Conservation (phyloP, 495 filamentous ascomycete genomes). For the Aspergillus incahuasiensis region DNA sequence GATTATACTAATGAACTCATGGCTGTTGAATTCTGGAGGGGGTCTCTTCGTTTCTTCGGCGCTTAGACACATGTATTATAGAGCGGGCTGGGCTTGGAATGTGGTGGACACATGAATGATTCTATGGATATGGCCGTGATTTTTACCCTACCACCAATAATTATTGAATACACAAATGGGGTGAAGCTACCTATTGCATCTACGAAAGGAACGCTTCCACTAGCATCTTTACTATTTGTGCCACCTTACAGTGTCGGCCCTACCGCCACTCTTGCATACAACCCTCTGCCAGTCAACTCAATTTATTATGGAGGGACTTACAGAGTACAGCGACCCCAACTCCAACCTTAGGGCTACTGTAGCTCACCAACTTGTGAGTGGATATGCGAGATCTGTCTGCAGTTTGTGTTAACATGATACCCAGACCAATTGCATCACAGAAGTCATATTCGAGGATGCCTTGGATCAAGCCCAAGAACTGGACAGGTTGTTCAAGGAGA, state of each 20-base stretch:
- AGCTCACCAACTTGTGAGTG: conserved; percentile 48
- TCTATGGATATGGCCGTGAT: neutral
- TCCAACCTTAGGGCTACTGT: conserved; percentile 40
- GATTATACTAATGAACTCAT: conserved; percentile 4
- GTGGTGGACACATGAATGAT: neutral
- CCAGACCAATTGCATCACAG: conserved; percentile 57
- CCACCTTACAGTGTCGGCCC: too few relatives aligned
- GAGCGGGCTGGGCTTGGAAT: neutral
- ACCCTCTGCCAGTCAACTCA: too few relatives aligned
- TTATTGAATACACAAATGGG: neutral
- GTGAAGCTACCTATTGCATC: too few relatives aligned
- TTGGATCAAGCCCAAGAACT: conserved; percentile 52
- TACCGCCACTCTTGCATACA: conserved; percentile 9
- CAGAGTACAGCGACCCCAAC: neutral
- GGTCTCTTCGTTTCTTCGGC: neutral
- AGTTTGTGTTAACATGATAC: neutral
- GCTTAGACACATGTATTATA: conserved; percentile 8
- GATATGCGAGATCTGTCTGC: neutral
- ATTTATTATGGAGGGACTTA: neutral
- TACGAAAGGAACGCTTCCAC: too few relatives aligned
- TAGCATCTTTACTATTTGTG: too few relatives aligned
- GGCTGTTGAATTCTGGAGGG: neutral
- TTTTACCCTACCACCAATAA: neutral
- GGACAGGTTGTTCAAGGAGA: conserved; percentile 45
- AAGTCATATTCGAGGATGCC: conserved; percentile 60